Conservation (phyloP, 139 green algal species). For the Picochlorum sp. region DNA sequence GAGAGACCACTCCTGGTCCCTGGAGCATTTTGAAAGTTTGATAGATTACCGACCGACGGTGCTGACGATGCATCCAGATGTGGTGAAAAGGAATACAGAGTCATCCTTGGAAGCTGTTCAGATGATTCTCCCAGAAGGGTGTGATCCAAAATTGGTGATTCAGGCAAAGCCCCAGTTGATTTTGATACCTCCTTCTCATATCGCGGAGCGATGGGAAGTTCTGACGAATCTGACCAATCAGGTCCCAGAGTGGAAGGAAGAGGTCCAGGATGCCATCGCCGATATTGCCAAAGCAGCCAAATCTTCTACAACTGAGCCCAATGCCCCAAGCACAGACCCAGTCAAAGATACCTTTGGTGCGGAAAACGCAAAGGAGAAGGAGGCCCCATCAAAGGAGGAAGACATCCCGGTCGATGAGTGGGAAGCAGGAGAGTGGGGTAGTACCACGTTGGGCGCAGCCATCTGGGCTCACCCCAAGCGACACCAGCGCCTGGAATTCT, state of each 20-base stretch:
- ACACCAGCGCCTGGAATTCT: conserved; percentile 7
- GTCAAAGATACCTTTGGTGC: not conserved
- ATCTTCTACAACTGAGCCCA: not conserved
- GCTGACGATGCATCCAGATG: conserved; percentile 4
- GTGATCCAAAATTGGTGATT: conserved; percentile 1
- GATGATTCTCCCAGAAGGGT: conserved; percentile 6
- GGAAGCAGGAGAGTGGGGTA: conserved; percentile 1
- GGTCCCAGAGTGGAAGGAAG: conserved; percentile 6
- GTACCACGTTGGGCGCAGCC: not conserved
- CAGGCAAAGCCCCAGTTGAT: conserved; percentile 11
- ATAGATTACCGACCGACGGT: not conserved
- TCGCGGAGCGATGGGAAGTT: conserved; percentile 5
- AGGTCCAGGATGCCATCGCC: not conserved
- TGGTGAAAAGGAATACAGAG: conserved; percentile 2
- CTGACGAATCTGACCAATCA: not conserved
- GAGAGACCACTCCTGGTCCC: conserved; percentile 1
- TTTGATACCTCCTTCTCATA: not conserved
- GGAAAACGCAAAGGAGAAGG: not conserved
- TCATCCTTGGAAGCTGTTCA: conserved; percentile 1
- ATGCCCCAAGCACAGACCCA: not conserved
- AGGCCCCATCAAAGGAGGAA: not conserved
- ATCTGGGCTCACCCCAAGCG: conserved; percentile 4
- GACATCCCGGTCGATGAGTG: not conserved
- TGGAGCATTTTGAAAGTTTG: conserved; percentile 2
- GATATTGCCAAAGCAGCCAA: not conserved